Percentiles rank a stretch among this genome's conserved stretches.
These are phyloP conservation scores for Nothophytophthora sp. DNA, from an alignment of 352 stramenopile genomes.

Conservation along the genomic window DNA sequence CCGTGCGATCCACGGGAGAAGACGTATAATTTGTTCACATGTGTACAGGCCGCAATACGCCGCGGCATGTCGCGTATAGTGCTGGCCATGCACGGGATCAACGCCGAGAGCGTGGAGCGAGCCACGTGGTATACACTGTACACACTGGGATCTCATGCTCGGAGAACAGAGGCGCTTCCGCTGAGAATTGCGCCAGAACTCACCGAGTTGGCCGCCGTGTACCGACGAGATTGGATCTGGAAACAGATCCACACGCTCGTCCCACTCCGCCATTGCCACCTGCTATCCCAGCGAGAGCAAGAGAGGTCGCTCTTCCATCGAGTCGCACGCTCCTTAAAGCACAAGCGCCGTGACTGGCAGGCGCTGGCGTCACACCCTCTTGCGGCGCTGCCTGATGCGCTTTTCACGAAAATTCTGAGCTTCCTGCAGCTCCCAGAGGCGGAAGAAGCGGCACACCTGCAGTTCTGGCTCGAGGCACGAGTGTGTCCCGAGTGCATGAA, in stretches of 20 bases:
- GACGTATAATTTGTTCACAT: constrained; percentile 2
- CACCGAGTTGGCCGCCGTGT: not conserved
- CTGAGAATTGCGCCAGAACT: not conserved
- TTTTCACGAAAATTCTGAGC: not conserved
- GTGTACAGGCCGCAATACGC: constrained; percentile 1
- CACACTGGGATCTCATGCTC: too few species aligned
- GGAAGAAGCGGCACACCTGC: not conserved
- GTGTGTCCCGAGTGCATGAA: not conserved
- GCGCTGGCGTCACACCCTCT: constrained; percentile 2
- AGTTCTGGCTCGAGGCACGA: constrained; percentile 8
- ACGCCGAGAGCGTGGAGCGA: not conserved
- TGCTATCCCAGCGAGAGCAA: not conserved
- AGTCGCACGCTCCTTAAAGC: not conserved
- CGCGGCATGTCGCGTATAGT: constrained; percentile 1
- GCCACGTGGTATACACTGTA: constrained; percentile 9
- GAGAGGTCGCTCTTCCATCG: not conserved
- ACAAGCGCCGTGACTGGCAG: constrained; percentile 3
- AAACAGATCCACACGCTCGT: constrained; percentile 1
- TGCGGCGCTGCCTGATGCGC: not conserved
- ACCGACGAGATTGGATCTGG: constrained; percentile 2
- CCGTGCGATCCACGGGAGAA: not conserved
- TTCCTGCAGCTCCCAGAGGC: not conserved
- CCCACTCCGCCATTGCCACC: not conserved
- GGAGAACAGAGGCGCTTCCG: not conserved
- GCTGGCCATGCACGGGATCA: constrained; percentile 1